Base-by-base conservation (phyloP, 176 grass and related monocot species). In the Cenchrus fungigraminus region DNA sequence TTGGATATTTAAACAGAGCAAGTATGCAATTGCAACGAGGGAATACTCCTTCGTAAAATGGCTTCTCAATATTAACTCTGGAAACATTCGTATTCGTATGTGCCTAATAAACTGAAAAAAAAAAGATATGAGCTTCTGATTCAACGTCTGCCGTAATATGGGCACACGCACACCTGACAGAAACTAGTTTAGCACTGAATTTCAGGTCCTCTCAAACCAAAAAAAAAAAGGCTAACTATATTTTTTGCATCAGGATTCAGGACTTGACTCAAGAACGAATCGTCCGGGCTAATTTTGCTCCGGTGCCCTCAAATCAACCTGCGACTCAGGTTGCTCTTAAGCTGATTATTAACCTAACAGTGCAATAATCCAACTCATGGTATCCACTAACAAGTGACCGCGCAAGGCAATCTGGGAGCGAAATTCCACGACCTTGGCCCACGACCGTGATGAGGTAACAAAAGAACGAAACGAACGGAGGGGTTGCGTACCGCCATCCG, bases 401-500 rank as follows among this genome's bases (percentile, higher is more conserved):
- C 13, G 14, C 2, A 20, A 3, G 22, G 14, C 11, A 54, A 6
- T 12, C 28, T 5, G 31, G 17, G 0, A 0, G 58, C n/a, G 31
- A 32, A 25, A 63, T 76, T 45, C 19, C 3, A 29, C 11, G 0
- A 31, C 14, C 16, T 60, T 51, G 17, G 13, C 10, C 2, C 10
- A 9, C 25, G 25, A 25, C 25, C 25, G 25, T 25, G 25, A 25
- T 22, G 20, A 12, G 49, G 10, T 3, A 59, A 42, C 28, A 45
- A 9, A 8, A 60, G 51, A 34, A 77, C 9, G 31, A 40, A 52
- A 49, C 9, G 5, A 57, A 37, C 4, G 70, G 57, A 46, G 1
- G 16, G 12, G 37, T 15, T 69, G n/a, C 82, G 8, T 89, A 89
- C 88, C 80, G 89, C 89, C 85, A 91, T 91, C 45, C 76, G 62